These are phyloP conservation scores for Aspergillus sp. DNA, from an alignment of 2,329 filamentous ascomycete species.

Conservation along the genomic window DNA sequence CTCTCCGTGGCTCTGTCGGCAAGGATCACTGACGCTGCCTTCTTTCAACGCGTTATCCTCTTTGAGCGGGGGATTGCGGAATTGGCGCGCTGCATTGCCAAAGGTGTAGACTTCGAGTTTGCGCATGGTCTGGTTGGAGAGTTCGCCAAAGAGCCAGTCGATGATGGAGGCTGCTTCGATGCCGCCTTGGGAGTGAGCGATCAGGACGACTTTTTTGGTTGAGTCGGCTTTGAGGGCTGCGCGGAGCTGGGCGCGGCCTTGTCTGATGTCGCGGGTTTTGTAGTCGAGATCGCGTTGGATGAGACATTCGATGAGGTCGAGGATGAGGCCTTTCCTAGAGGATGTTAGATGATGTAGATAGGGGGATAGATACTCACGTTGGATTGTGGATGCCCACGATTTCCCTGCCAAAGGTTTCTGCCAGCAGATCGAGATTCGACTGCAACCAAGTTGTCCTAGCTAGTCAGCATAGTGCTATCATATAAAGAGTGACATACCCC, in stretches of 20 bases:
- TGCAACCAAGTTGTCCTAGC: constrained; percentile 58
- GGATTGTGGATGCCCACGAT: constrained; percentile 71
- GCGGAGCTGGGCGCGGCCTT: constrained; percentile 59
- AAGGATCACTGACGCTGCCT: not conserved
- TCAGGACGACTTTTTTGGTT: constrained; percentile 66
- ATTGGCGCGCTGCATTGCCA: constrained; percentile 73
- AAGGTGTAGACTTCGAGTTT: constrained; percentile 75
- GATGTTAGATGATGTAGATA: not conserved
- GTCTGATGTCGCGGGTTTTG: constrained; percentile 61
- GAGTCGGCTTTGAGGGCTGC: constrained; percentile 56
- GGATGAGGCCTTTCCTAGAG: constrained; percentile 57
- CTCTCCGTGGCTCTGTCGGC: not conserved
- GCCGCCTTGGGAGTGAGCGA: constrained; percentile 73
- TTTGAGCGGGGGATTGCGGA: constrained; percentile 61
- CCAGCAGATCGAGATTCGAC: constrained; percentile 65
- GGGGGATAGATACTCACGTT: constrained; percentile 43
- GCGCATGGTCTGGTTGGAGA: constrained; percentile 59
- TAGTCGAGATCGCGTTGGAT: constrained; percentile 71
- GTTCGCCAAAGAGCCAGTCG: constrained; percentile 71
- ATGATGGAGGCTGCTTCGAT: constrained; percentile 69
- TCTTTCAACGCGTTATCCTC: not conserved
- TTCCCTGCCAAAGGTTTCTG: constrained; percentile 66
- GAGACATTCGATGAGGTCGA: constrained; percentile 73
- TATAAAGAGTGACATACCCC: constrained; percentile 43
- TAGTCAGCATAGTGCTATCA: not conserved